Evolutionary conservation across 768 basidiomycete species (phyloP), one percentile per base, ranked within the genome.

Genomic region (Pisolithus marmoratus): DNA sequence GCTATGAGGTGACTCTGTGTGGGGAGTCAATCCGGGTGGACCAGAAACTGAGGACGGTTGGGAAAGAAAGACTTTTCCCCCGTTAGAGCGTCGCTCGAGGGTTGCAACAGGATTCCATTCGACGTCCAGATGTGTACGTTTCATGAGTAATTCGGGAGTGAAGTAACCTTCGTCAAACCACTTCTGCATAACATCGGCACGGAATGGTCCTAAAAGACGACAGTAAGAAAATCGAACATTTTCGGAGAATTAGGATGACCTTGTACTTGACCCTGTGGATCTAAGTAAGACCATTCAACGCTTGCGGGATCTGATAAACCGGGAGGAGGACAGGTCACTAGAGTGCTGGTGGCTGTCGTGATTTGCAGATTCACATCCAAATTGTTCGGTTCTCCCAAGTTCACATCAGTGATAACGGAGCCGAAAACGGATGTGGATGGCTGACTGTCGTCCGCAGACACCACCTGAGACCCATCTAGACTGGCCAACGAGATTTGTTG

Each of bases 161-260:
- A 97, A 97, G 69, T 94, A 97, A 15, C 90, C 88, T 60, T 87
- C 88, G 47, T 90, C 83, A 63, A 84, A 85, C 94, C 94, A 96
- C 62, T 90, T 90, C 72, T 95, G 93, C 94, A 97, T 95, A 50
- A 87, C 59, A 54, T 86, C 82, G 24, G 90, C 91, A 42, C 78
- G 79, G 76, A 95, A 97, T 5, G 94, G 93, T 52, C 94, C 93
- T 95, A 56, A 24, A 22, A 54, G 11, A 14, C 36, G 53, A n/a
- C 9, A 46, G 48, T 44, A 41, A 49, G 43, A 38, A 31, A 7
- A 46, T 27, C 20, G 17, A 46, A 42, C 42, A 22, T 17, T 5
- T 19, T 46, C 36, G 12, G 2, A 3, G 5, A 38, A 9, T 31
- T 22, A 38, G 6, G 58, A 70, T 58, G 60, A 91, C 93, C 94